A percentile compares a stretch with the other conserved stretches of the same genome.
These are phyloP conservation scores for Nemania sp. DNA, from an alignment of 2,329 filamentous ascomycete species.

Conservation along the genomic window DNA sequence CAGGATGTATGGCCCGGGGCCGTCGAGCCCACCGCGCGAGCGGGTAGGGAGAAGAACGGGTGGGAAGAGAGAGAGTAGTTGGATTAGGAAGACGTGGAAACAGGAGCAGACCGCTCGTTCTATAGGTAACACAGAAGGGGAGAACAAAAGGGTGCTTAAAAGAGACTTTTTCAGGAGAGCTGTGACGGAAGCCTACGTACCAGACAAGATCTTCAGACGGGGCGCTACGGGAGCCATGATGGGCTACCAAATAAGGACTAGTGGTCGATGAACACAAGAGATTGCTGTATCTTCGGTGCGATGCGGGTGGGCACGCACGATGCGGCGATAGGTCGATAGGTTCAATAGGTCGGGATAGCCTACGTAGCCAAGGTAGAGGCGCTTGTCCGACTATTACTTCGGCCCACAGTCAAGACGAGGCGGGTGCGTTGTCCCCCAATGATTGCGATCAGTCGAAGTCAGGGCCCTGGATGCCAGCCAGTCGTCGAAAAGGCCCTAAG, in stretches of 20 bases:
- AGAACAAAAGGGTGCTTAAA: constrained; percentile 22
- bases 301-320: constrained; percentile 34
- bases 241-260: constrained; percentile 45
- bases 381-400: constrained; percentile 33
- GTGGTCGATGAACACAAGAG: constrained; percentile 28
- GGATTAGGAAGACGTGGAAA: constrained; percentile 12
- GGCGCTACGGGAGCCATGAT: constrained; percentile 63
- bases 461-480: constrained; percentile 31
- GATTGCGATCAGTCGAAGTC: constrained; percentile 29
- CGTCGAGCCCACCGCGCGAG: constrained; percentile 10
- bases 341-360: constrained; percentile 38
- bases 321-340: too few relatives aligned
- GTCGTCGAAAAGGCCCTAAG: constrained; percentile 25
- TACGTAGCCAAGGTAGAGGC: constrained; percentile 27
- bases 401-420: constrained; percentile 32
- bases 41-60: constrained; percentile 28
- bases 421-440: constrained; percentile 35
- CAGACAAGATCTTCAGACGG: constrained; percentile 64
- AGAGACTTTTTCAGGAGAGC: constrained; percentile 21
- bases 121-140: constrained; percentile 27
- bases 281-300: constrained; percentile 34
- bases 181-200: constrained; percentile 47
- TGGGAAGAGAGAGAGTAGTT: background rate
- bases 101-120: constrained; percentile 12
- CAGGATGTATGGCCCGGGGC: background rate